Conservation (phyloP, 2,329 filamentous ascomycete species). For the Colletotrichum sp. region DNA sequence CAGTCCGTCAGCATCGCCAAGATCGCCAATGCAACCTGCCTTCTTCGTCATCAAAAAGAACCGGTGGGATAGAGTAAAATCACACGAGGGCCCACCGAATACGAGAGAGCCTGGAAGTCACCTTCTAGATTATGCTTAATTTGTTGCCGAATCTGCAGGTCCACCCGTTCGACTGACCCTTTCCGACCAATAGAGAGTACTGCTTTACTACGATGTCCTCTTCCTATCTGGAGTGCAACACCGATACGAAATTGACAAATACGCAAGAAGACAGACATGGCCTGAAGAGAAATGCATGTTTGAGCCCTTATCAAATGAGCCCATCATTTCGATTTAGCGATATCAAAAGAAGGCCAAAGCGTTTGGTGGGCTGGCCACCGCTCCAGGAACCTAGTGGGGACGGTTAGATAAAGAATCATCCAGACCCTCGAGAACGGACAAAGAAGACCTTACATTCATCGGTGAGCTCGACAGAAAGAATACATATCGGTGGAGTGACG, state of each 20-base stretch:
- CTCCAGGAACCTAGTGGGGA: conserved; percentile 3
- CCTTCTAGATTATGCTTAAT: neutral
- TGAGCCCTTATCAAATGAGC: neutral
- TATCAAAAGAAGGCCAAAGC: conserved; percentile 9
- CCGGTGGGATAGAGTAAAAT: neutral
- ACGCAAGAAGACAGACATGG: neutral
- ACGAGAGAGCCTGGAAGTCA: neutral
- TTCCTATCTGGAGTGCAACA: neutral
- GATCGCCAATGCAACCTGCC: neutral
- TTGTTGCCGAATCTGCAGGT: neutral
- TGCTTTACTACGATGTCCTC: neutral
- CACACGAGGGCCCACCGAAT: neutral
- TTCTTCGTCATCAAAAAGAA: neutral
- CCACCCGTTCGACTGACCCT: neutral
- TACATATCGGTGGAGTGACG: neutral
- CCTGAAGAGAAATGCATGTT: neutral
- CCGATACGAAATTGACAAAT: neutral
- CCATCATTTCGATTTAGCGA: neutral
- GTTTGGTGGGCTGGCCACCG: conserved; percentile 17
- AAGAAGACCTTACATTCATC: conserved; percentile 16
- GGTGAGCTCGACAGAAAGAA: conserved; percentile 24
- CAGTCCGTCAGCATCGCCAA: neutral
- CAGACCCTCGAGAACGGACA: neutral
- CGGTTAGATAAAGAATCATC: neutral
- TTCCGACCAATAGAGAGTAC: neutral